A percentile compares a stretch with the other conserved stretches of the same genome.
phyloP scores from a whole-genome alignment of 352 stramenopile species.

The Globisporangium apiculatum region DNA sequence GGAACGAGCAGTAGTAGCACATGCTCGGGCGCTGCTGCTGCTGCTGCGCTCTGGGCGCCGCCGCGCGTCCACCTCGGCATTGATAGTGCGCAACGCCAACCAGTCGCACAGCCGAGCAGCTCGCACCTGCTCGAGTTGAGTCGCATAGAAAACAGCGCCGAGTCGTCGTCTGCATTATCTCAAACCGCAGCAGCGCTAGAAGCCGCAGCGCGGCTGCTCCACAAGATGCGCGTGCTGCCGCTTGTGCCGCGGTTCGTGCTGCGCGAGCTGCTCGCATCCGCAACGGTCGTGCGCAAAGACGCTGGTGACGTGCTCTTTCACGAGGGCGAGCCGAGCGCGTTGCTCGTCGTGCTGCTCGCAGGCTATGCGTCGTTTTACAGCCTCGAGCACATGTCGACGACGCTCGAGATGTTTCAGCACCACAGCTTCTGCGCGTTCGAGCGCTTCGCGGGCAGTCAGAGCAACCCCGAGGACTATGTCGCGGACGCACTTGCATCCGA shows the following conservation, averaged over 20 bases:
- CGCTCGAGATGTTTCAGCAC: conserved; percentile 52
- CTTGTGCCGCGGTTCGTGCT: conserved; percentile 34
- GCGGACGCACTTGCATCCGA: background rate
- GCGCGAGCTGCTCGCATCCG: conserved; percentile 26
- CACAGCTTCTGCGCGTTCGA: conserved; percentile 49
- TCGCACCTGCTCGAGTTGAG: background rate
- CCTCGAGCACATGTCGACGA: conserved; percentile 46
- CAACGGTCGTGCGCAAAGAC: conserved; percentile 23
- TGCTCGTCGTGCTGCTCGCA: conserved; percentile 36
- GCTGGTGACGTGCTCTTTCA: conserved; percentile 52
- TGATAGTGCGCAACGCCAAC: background rate
- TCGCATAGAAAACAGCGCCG: background rate
- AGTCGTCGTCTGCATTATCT: background rate
- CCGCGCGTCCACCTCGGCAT: no score
- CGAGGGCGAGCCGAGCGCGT: conserved; percentile 24
- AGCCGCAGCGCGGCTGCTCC: conserved; percentile 25
- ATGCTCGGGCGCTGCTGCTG: no score
- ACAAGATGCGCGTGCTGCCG: conserved; percentile 30
- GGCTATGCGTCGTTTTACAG: conserved; percentile 59
- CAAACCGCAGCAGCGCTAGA: conserved; percentile 13
- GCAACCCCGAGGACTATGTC: conserved; percentile 24
- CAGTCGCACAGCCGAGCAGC: background rate
- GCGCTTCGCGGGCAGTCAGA: conserved; percentile 25
- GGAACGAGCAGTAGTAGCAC: background rate
- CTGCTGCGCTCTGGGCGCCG: no score